Conservation (phyloP, 768 basidiomycete genomes). For the Dioszegia hungarica region DNA sequence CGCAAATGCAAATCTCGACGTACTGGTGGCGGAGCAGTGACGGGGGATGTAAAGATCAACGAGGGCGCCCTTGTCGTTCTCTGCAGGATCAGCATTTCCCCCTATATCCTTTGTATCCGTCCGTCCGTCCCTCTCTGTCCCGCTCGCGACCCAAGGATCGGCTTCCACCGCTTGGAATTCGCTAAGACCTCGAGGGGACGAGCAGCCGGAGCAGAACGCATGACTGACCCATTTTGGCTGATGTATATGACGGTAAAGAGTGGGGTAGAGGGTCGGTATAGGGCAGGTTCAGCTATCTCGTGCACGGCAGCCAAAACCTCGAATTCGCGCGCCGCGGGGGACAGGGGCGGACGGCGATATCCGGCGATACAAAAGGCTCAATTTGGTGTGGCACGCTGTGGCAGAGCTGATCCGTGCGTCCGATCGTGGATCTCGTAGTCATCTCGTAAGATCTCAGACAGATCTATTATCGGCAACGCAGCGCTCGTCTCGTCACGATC, state of each 20-base stretch:
- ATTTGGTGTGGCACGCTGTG: conserved; percentile 4
- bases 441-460: too few species aligned
- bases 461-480: too few species aligned
- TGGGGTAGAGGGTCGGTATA: neutral
- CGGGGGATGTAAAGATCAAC: conserved; percentile 99
- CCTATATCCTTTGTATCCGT: neutral
- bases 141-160: too few species aligned
- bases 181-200: neutral
- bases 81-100: conserved; percentile 18
- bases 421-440: too few species aligned
- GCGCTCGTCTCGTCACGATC: too few species aligned
- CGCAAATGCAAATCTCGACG: conserved; percentile 48
- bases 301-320: neutral
- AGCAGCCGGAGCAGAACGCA: neutral
- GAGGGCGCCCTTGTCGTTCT: conserved; percentile 72
- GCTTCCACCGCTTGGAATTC: neutral
- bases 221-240: conserved; percentile 40
- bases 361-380: too few species aligned
- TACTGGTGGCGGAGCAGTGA: conserved; percentile 97
- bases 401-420: conserved; percentile 1
- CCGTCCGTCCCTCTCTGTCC: neutral
- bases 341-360: too few species aligned
- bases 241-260: conserved; percentile 16
- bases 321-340: conserved; percentile 2
- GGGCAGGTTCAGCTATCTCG: neutral